phyloP scores from a whole-genome alignment of 148 eudicot species.

The Persicaria tinctoria region DNA sequence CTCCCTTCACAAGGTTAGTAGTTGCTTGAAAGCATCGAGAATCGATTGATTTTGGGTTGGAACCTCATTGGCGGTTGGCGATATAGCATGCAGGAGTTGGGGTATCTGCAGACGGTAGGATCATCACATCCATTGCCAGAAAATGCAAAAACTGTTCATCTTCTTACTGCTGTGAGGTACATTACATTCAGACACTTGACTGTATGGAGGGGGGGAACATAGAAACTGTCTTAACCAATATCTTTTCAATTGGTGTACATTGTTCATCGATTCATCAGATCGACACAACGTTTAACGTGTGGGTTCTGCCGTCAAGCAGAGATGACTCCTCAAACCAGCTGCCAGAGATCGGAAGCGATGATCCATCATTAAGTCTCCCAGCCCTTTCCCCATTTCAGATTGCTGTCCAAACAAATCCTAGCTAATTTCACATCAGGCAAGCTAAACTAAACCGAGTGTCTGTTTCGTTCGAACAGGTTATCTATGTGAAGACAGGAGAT shows the following conservation, averaged over 20 bases:
- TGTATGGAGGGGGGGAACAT: too few relatives aligned
- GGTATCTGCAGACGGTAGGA: slow-evolving; percentile 70
- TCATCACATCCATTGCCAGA: slow-evolving; percentile 48
- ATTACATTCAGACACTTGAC: neutral
- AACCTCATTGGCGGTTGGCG: neutral
- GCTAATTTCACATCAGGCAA: too few relatives aligned
- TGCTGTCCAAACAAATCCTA: too few relatives aligned
- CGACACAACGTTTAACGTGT: slow-evolving; percentile 48
- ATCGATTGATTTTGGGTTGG: neutral
- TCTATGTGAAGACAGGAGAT: slow-evolving; percentile 77
- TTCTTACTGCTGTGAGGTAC: slow-evolving; percentile 57
- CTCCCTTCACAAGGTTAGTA: slow-evolving; percentile 37
- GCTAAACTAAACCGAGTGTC: neutral
- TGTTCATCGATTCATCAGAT: slow-evolving; percentile 34
- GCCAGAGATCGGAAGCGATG: slow-evolving; percentile 71
- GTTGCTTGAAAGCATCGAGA: neutral
- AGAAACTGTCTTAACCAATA: neutral
- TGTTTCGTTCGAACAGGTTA: slow-evolving; percentile 42
- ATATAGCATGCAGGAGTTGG: slow-evolving; percentile 85
- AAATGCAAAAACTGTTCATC: slow-evolving; percentile 67
- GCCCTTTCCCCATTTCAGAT: neutral
- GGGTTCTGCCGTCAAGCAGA: slow-evolving; percentile 51
- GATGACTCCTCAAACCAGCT: slow-evolving; percentile 31
- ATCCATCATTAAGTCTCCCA: slow-evolving; percentile 61
- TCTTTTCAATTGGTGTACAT: neutral